Percentiles rank a stretch among this genome's conserved stretches.
Conservation (phyloP, 2,329 filamentous ascomycete genomes). For the Neopestalotiopsis sp. region DNA sequence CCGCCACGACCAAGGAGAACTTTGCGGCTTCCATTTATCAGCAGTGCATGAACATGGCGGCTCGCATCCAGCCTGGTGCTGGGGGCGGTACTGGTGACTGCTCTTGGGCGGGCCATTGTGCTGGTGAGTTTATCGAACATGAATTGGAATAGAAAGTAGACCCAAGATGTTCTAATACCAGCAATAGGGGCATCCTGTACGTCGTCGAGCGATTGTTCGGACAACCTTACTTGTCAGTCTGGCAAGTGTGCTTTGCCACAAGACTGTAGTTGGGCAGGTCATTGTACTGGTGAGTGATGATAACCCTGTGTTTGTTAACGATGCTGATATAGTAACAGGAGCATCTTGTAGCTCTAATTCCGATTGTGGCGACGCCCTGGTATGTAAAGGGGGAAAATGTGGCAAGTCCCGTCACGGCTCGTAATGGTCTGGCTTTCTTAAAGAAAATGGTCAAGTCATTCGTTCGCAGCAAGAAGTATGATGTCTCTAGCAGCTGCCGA, state of each 20-base stretch:
- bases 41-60: not conserved
- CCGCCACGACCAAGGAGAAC: not conserved
- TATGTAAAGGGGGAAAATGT: conserved; percentile 6
- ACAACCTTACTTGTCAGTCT: not conserved
- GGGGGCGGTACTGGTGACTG: not conserved
- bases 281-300: conserved; percentile 8
- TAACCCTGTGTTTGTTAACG: not conserved
- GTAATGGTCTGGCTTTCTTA: not conserved
- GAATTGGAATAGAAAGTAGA: not conserved
- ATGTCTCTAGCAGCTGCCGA: not conserved
- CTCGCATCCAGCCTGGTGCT: not conserved
- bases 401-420: not conserved
- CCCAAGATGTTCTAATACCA: not conserved
- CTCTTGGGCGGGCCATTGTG: conserved; percentile 10
- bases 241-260: conserved; percentile 2
- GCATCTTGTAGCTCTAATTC: not conserved
- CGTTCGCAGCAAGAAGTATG: not conserved
- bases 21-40: not conserved
- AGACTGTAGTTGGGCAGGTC: conserved; percentile 6
- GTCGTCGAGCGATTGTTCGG: conserved; percentile 1
- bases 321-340: not conserved
- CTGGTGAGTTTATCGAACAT: not conserved
- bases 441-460: not conserved
- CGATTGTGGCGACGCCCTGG: conserved; percentile 4
- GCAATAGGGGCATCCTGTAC: not conserved